Evolutionary conservation across 2,329 filamentous ascomycete genomes (phyloP).

Genomic region (Cyclaneusma minus): DNA sequence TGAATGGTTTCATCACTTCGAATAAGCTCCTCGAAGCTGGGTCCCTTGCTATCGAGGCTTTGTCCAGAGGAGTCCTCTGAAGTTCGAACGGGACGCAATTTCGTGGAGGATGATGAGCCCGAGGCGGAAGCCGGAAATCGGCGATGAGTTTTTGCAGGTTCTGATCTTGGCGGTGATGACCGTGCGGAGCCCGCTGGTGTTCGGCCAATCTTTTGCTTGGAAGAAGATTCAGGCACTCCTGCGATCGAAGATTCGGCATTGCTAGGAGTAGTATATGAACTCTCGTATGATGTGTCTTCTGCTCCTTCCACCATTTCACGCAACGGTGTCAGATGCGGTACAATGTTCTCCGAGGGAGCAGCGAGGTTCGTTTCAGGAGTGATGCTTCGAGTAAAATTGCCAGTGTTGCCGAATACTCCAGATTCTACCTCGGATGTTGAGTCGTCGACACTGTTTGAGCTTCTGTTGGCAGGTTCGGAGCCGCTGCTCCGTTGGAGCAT

Average conservation of each 20-base stretch:
- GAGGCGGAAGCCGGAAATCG: conserved; percentile 19
- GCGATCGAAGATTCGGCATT: conserved; percentile 6
- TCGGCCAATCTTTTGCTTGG: conserved; percentile 3
- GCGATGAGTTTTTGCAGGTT: conserved; percentile 4
- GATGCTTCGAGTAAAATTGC: not conserved
- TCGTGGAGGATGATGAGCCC: conserved; percentile 36
- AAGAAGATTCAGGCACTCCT: conserved; percentile 7
- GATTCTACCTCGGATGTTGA: too few relatives aligned
- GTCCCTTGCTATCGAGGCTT: conserved; percentile 35
- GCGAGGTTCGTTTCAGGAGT: conserved; percentile 1
- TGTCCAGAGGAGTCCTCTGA: conserved; percentile 44
- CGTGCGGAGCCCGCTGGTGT: conserved; percentile 4
- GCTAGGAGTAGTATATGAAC: conserved; percentile 11
- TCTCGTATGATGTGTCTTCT: conserved; percentile 16
- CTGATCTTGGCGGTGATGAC: conserved; percentile 4
- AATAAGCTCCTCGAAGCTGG: conserved; percentile 65
- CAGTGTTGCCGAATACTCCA: conserved; percentile 1
- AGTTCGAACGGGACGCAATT: conserved; percentile 35
- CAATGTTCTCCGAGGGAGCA: conserved; percentile 5
- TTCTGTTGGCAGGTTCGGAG: too few relatives aligned
- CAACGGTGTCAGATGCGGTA: conserved; percentile 17
- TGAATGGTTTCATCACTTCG: conserved; percentile 71
- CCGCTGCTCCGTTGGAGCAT: too few relatives aligned
- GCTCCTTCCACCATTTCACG: conserved; percentile 18
- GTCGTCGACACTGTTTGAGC: too few relatives aligned